Conservation (phyloP, 768 basidiomycete species). For the Trametes cinnabarina region DNA sequence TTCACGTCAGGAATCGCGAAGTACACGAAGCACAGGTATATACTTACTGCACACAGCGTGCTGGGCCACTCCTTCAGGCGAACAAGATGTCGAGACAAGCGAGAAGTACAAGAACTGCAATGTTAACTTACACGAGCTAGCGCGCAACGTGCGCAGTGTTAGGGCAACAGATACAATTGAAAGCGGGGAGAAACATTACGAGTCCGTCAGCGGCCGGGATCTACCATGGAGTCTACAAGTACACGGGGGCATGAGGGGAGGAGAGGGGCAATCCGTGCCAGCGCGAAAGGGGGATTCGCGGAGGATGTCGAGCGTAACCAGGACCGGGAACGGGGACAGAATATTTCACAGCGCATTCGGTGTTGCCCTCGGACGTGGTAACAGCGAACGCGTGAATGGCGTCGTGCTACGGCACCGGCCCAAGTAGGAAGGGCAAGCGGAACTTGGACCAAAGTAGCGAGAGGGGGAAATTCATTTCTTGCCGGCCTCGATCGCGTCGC, state of each 20-base stretch:
- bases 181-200: conserved; percentile 3
- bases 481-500: conserved; percentile 78
- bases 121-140: too few species aligned
- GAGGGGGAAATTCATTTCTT: conserved; percentile 55
- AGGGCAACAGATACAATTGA: conserved; percentile 1
- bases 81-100: too few species aligned
- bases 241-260: background rate
- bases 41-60: too few species aligned
- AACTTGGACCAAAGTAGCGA: background rate
- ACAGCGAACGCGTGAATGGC: background rate
- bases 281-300: background rate
- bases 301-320: background rate
- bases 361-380: background rate
- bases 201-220: conserved; percentile 6
- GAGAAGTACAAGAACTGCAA: background rate
- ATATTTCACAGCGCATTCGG: too few species aligned
- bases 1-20: too few species aligned
- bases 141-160: too few species aligned
- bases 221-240: conserved; percentile 8
- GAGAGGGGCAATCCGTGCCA: background rate
- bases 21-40: too few species aligned
- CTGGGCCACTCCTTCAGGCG: too few species aligned
- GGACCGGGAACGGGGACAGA: background rate
- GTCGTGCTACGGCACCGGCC: too few species aligned
- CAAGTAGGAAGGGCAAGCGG: too few species aligned